These are phyloP conservation scores for Glebionis coronaria DNA, from an alignment of 129 eudicot genomes.

Conservation along the genomic window DNA sequence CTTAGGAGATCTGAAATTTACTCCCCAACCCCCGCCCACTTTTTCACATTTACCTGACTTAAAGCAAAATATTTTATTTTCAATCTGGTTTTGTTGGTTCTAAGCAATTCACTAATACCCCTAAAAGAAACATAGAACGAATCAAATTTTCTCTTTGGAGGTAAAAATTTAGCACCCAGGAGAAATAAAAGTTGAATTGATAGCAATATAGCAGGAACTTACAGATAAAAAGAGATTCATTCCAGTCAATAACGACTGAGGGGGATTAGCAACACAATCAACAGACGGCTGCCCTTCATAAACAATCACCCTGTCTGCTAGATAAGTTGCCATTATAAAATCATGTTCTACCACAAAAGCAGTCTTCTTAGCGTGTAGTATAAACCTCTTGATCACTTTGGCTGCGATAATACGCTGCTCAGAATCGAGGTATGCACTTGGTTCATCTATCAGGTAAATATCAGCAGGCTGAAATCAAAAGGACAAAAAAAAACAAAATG, in stretches of 20 bases:
- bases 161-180: no score
- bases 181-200: neutral
- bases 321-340: conserved; percentile 86
- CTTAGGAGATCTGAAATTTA: no score
- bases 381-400: conserved; percentile 77
- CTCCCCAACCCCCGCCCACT: no score
- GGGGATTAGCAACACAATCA: conserved; percentile 78
- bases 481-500: no score
- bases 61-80: no score
- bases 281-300: conserved; percentile 74
- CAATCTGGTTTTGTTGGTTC: no score
- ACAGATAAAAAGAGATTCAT: conserved; percentile 32
- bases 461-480: conserved; percentile 53
- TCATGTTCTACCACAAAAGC: conserved; percentile 94
- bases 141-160: no score
- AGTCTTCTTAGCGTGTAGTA: conserved; percentile 78
- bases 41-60: no score
- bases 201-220: conserved; percentile 24
- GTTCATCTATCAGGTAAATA: conserved; percentile 57
- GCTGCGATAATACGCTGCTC: no score
- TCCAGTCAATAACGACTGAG: conserved; percentile 81
- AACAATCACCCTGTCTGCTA: conserved; percentile 85
- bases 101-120: no score
- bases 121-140: no score
- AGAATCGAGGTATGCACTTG: no score